Base-by-base conservation (phyloP, 1,139 yeast species). In the Magnusiomyces paraingens region DNA sequence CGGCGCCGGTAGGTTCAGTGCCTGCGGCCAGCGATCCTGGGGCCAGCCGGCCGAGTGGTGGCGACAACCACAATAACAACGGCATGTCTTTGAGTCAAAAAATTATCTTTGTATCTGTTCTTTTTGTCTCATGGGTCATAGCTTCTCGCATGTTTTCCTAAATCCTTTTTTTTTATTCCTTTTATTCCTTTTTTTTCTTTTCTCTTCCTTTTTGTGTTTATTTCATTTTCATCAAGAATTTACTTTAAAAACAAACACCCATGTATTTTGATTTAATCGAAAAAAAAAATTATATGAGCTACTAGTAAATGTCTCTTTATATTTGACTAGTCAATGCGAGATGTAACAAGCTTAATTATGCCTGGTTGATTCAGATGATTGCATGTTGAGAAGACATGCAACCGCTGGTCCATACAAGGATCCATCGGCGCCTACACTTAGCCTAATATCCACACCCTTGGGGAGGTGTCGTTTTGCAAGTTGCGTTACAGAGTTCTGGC, bases 401-500 rank as follows among this genome's bases (percentile, higher is more conserved):
- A 66, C 61, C 35, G 66, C 66, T 6, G 70, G 69, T 11, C 70
- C 70, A 21, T 63, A 55, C 14, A 66, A 52, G n/a, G 69, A 63
- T 22, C 69, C 68, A 29, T 66, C 66, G n/a, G 62, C 57, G 39
- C 54, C 58, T 45, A 66, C 55, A 6, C 49, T 47, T 47, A 66
- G 57, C 42, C 56, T 47, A 40, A 61, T 52, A 43, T 60, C 60
- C 32, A 61, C 41, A 10, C 61, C 55, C n/a, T 52, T 46, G 17
- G 64, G 62, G 47, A 68, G 58, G 43, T 52, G 41, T 14, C 26
- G 47, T 43, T 5, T 11, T 11, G 44, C 44, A 38, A 47, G 36
- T 11, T 10, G 48, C 44, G 62, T 60, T 56, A 69, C 56, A 49
- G 61, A 64, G 52, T 56, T 57, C 59, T 69, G 71, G 53, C 68